These are phyloP conservation scores for Oxytropis ochrocephala DNA, from an alignment of 306 rosid species.

Conservation along the genomic window DNA sequence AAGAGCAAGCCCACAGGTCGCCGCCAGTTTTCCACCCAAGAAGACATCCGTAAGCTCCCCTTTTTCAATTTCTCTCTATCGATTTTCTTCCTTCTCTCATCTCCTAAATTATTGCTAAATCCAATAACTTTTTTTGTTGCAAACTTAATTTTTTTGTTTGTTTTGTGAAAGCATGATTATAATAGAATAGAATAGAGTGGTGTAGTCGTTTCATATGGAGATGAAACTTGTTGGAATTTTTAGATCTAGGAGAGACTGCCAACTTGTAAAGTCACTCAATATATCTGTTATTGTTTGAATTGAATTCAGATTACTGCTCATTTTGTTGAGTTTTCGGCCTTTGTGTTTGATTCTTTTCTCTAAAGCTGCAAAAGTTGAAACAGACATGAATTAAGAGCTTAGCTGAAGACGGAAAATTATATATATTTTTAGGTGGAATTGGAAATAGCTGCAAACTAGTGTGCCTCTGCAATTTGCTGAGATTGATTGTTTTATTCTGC, in stretches of 20 bases:
- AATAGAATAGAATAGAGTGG: neutral
- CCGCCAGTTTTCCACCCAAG: conserved; percentile 84
- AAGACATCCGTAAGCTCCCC: no score
- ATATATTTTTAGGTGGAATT: neutral
- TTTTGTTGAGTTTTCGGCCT: neutral
- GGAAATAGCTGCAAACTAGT: neutral
- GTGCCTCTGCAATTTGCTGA: neutral
- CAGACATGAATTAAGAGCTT: neutral
- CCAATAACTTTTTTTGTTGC: no score
- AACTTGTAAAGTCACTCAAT: no score
- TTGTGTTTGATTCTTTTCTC: neutral
- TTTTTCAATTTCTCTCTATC: no score
- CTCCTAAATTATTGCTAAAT: no score
- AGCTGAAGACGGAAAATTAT: neutral
- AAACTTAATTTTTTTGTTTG: no score
- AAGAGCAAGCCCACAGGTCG: conserved; percentile 93
- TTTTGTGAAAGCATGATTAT: neutral
- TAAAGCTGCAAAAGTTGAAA: conserved; percentile 9
- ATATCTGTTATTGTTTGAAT: no score
- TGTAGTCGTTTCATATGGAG: neutral
- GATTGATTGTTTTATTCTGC: conserved; percentile 10
- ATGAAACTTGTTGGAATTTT: neutral
- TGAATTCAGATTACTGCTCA: no score
- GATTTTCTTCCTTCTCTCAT: no score
- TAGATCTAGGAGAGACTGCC: conserved; percentile 19